These are phyloP conservation scores for Articulospora tetracladia DNA, from an alignment of 495 filamentous ascomycete genomes.

Conservation along the genomic window DNA sequence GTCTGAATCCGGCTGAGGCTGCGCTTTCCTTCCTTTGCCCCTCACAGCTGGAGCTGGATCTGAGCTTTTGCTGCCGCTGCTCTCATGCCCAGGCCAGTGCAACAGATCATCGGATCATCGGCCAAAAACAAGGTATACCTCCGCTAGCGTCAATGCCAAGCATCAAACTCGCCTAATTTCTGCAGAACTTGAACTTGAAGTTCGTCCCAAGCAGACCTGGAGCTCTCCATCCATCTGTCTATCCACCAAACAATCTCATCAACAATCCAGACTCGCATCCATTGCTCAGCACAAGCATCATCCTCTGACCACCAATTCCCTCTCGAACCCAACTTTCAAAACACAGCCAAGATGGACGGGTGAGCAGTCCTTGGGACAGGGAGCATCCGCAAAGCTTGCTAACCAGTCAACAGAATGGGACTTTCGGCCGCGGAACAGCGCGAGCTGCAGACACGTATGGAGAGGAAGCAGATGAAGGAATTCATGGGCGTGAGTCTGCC, in stretches of 20 bases:
- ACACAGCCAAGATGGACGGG: constrained; percentile 22
- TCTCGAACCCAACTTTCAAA: neutral
- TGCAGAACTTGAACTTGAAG: neutral
- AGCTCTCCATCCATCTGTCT: neutral
- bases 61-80: too few species aligned
- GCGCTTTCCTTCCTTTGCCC: too few species aligned
- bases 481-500: constrained; percentile 79
- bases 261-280: neutral
- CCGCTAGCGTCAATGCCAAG: neutral
- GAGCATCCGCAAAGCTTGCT: neutral
- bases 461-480: constrained; percentile 96
- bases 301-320: neutral
- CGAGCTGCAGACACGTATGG: constrained; percentile 87
- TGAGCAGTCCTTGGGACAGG: constrained; percentile 7
- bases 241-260: neutral
- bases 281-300: neutral
- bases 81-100: too few species aligned
- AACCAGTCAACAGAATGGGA: constrained; percentile 25
- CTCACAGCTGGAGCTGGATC: neutral
- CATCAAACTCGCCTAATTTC: neutral
- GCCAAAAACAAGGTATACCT: constrained; percentile 3
- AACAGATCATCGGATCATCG: neutral
- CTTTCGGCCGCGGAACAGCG: constrained; percentile 82
- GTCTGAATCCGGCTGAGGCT: neutral
- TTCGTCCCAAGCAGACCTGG: neutral